A percentile compares a stretch with the other conserved stretches of the same genome.
Conservation (phyloP, 2,329 filamentous ascomycete species). For the Fusarium nurragi region DNA sequence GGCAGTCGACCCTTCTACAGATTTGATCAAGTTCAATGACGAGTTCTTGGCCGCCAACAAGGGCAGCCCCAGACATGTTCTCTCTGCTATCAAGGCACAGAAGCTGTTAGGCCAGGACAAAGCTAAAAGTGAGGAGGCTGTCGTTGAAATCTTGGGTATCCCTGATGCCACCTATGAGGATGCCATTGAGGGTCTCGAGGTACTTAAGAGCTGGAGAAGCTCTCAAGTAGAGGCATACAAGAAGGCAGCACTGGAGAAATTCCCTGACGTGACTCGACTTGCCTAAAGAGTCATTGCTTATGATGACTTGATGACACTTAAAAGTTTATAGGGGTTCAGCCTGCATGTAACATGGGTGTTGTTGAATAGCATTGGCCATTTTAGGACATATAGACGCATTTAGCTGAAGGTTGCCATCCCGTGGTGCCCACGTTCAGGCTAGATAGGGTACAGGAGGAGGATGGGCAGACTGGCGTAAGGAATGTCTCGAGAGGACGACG, state of each 20-base stretch:
- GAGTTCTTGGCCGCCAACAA: constrained; percentile 71
- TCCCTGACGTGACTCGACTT: constrained; percentile 61
- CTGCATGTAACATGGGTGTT: constrained; percentile 3
- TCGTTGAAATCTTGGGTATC: constrained; percentile 67
- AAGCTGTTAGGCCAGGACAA: constrained; percentile 67
- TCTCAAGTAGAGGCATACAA: constrained; percentile 59
- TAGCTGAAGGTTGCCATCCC: constrained; percentile 14
- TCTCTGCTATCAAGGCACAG: constrained; percentile 70
- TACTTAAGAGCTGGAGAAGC: constrained; percentile 61
- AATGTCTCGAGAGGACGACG: constrained; percentile 18
- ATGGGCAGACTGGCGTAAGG: constrained; percentile 37
- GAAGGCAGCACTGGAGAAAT: constrained; percentile 59
- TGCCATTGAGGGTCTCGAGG: constrained; percentile 58
- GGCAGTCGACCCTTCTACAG: constrained; percentile 64
- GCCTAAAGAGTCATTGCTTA: constrained; percentile 40
- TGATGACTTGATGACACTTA: constrained; percentile 8
- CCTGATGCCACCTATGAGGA: constrained; percentile 63
- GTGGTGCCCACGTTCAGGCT: constrained; percentile 8
- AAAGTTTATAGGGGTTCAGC: constrained; percentile 2
- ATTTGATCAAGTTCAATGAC: constrained; percentile 72
- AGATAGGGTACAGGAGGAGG: constrained; percentile 14
- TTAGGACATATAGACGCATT: constrained; percentile 19
- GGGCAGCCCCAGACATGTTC: constrained; percentile 68
- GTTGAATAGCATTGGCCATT: constrained; percentile 5
- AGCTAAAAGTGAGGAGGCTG: constrained; percentile 66